A percentile compares a stretch with the other conserved stretches of the same genome.
These are phyloP conservation scores for Peziza echinospora DNA, from an alignment of 495 filamentous ascomycete species.

Conservation along the genomic window DNA sequence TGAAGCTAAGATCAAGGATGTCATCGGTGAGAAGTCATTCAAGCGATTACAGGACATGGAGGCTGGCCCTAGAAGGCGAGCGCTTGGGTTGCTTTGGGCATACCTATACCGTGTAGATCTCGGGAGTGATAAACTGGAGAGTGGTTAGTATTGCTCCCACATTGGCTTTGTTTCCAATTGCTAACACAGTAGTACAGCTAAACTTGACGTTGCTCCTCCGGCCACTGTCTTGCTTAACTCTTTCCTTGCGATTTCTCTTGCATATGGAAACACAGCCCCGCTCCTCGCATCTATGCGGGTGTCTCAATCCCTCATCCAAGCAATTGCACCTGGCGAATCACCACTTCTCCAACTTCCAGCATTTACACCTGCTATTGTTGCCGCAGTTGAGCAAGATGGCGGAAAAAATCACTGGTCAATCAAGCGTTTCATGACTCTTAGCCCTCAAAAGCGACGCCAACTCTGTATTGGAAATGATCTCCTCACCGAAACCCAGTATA, in stretches of 20 bases:
- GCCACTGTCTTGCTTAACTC: slow-evolving; percentile 64
- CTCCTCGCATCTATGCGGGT: slow-evolving; percentile 63
- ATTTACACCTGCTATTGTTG: slow-evolving; percentile 54
- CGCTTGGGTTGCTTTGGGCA: slow-evolving; percentile 78
- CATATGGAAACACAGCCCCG: slow-evolving; percentile 62
- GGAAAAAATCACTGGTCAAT: slow-evolving; percentile 54
- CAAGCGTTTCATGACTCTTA: slow-evolving; percentile 67
- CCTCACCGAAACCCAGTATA: slow-evolving; percentile 54
- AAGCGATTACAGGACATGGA: slow-evolving; percentile 47
- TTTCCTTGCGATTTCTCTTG: slow-evolving; percentile 69
- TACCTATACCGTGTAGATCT: slow-evolving; percentile 73
- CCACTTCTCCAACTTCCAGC: slow-evolving; percentile 84
- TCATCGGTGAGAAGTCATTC: slow-evolving; percentile 45
- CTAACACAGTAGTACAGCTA: slow-evolving; percentile 25
- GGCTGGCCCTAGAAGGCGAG: slow-evolving; percentile 53
- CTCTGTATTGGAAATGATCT: slow-evolving; percentile 47
- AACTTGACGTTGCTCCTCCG: slow-evolving; percentile 60
- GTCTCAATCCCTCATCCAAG: slow-evolving; percentile 75
- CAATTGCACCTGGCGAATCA: slow-evolving; percentile 56
- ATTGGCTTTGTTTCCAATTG: background rate
- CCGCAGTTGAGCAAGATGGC: slow-evolving; percentile 49
- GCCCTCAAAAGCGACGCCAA: slow-evolving; percentile 49
- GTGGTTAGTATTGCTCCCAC: slow-evolving; percentile 6
- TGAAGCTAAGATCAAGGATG: slow-evolving; percentile 46
- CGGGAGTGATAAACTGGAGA: slow-evolving; percentile 17